phyloP scores from a whole-genome alignment of 495 filamentous ascomycete species.

The Hyaloscypha variabilis region DNA sequence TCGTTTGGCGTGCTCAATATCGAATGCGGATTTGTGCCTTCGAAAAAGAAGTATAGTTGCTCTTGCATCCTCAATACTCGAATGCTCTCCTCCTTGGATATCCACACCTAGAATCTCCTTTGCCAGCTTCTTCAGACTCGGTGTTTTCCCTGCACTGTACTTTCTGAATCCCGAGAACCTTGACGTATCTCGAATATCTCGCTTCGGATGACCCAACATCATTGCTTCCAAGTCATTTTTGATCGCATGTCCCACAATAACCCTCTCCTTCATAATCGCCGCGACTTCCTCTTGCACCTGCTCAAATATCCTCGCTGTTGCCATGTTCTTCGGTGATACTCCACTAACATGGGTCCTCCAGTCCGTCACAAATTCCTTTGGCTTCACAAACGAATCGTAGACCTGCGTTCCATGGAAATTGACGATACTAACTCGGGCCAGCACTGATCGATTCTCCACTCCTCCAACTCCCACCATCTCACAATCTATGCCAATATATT shows the following conservation, averaged over 20 bases:
- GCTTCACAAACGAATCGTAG: slow-evolving; percentile 88
- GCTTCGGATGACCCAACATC: slow-evolving; percentile 71
- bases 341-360: slow-evolving; percentile 88
- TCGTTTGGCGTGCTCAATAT: slow-evolving; percentile 71
- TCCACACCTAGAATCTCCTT: slow-evolving; percentile 78
- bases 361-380: slow-evolving; percentile 77
- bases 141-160: slow-evolving; percentile 76
- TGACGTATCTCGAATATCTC: slow-evolving; percentile 83
- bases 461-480: slow-evolving; percentile 96
- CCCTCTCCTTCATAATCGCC: slow-evolving; percentile 67
- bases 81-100: slow-evolving; percentile 55
- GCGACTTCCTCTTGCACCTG: slow-evolving; percentile 75
- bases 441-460: slow-evolving; percentile 63
- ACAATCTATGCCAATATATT: slow-evolving; percentile 92
- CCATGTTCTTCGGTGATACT: slow-evolving; percentile 71
- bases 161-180: slow-evolving; percentile 72
- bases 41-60: slow-evolving; percentile 87
- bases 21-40: slow-evolving; percentile 79
- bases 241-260: slow-evolving; percentile 90
- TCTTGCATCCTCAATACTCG: slow-evolving; percentile 81
- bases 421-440: slow-evolving; percentile 85
- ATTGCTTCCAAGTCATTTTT: slow-evolving; percentile 82
- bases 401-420: slow-evolving; percentile 90
- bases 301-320: slow-evolving; percentile 66
- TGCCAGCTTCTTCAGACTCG: slow-evolving; percentile 73